Base-by-base conservation (phyloP, 176 grass and related monocot species). In the Raddia guianensis region DNA sequence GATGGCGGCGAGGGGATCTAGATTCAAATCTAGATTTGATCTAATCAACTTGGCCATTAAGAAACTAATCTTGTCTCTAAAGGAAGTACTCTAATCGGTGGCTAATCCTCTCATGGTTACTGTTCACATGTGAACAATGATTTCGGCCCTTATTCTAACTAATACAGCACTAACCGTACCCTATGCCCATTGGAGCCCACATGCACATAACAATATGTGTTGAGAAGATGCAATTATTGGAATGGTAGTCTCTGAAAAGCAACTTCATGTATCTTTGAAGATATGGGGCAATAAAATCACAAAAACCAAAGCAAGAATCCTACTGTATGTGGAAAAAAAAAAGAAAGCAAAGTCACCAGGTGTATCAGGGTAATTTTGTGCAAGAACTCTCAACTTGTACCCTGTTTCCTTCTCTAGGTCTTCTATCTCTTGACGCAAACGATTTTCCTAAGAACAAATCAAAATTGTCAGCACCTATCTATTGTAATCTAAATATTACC, bases 361-460 rank as follows among this genome's bases (percentile, higher is more conserved):
- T 43, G 95, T 98, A 49, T 91, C 90, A 52, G 95, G 95, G 78
- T 92, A 98, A 73, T 98, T 98, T 80, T 98, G 95, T 83, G 92
- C 92, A 67, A 98, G 95, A 64, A 98, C 87, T 83, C 95, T 90
- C 78, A 98, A 66, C 64, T 98, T 98, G 73, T 88, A 90, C 1
- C 95, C 95, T 56, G 92, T 98, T 76, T 98, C 95, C 81, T 92
- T 98, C 84, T 98, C 95, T 43, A 98, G 50, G 89, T 92, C 88
- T 34, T 89, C 78, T 81, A 98, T 94, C 75, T 87, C 85, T 87
- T 98, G 90, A 14, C 81, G 80, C 19, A 98, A 70, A 74, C 90
- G 90, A 6, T 75, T 89, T 81, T 98, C 95, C 95, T 94, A 83
- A 48, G 21, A 83, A 86, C 6, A 69, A 65, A 20, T 40, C 14